These are phyloP conservation scores for Fusarium citri DNA, from an alignment of 2,329 filamentous ascomycete genomes.

Conservation along the genomic window DNA sequence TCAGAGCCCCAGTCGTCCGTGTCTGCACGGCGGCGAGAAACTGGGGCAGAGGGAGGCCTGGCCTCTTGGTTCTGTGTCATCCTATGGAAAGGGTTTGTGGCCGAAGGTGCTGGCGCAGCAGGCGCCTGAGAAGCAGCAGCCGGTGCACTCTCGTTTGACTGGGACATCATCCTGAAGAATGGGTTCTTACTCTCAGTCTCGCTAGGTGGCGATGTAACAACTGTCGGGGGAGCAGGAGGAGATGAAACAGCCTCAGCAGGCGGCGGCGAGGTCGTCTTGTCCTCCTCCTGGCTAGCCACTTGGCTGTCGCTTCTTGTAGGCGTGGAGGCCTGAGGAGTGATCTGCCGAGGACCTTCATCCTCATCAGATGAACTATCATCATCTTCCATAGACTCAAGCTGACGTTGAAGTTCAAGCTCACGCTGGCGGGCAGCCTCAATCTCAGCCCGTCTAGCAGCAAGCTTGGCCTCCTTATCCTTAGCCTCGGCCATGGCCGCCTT, in stretches of 20 bases:
- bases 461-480: constrained; percentile 86
- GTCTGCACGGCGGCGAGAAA: constrained; percentile 66
- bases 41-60: constrained; percentile 59
- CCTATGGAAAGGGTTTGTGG: constrained; percentile 95
- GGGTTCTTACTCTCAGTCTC: constrained; percentile 91
- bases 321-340: constrained; percentile 71
- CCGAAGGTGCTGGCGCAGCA: constrained; percentile 53
- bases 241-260: constrained; percentile 55
- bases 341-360: constrained; percentile 80
- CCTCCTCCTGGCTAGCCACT: constrained; percentile 65
- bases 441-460: constrained; percentile 88
- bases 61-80: constrained; percentile 77
- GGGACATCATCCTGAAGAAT: constrained; percentile 90
- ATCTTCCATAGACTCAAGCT: constrained; percentile 80
- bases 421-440: constrained; percentile 91
- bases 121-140: constrained; percentile 56
- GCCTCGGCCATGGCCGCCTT: constrained; percentile 88
- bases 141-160: constrained; percentile 66
- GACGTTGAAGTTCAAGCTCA: constrained; percentile 88
- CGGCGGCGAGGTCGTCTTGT: constrained; percentile 64
- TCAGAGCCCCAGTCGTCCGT: constrained; percentile 87
- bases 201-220: constrained; percentile 65
- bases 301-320: constrained; percentile 65
- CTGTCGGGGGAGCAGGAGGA: constrained; percentile 59
- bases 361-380: constrained; percentile 83